Base-by-base conservation (phyloP, 2,329 filamentous ascomycete species). In the Stachybotrys chlorohalonatus region DNA sequence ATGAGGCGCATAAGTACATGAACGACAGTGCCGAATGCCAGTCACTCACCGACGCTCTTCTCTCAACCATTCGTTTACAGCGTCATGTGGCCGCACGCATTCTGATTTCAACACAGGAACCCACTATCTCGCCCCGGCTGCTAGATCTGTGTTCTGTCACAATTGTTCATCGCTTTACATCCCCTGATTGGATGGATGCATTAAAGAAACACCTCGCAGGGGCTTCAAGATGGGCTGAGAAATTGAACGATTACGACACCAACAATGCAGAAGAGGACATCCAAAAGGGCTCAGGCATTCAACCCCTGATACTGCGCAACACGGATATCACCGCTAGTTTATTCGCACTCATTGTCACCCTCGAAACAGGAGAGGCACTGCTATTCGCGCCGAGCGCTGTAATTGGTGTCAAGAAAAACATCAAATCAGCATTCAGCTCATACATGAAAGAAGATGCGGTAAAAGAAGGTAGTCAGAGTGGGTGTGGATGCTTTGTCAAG, bases 1-100 rank as follows among this genome's bases (percentile, higher is more conserved):
- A 93, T 57, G 87, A 93, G 64, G 89, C 89, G 0, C 89, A 94
- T 64, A 91, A 91, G 70, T 90, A 85, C 64, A 83, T 90, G 78
- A 80, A 76, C 11, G 58, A 62, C 11, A 78, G 78, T 0, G 66
- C 74, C 0, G 82, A 85, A 47, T 79, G 81, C 1, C 66, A 71
- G 2, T 72, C 71, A 0, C 75, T 92, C 31, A 90, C 86, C 0
- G 75, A 86, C 6, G 74, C 75, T 0, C 72, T 92, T 0, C 72
- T 89, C 0, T 73, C 75, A 0, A 79, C 81, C 0, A 86, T 93
- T 59, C 80, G 88, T 0, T 74, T 86, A 16, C 87, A 93, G 66
- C 82, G 87, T 0, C 89, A 93, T 63, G 68, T 84, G 1, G 87
- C 78, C 0, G 76, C 80, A 0, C 78, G 88, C 0, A 75, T 91